Evolutionary conservation across 2,329 filamentous ascomycete genomes (phyloP).

Genomic region (Calonectria pseudoreteaudii): DNA sequence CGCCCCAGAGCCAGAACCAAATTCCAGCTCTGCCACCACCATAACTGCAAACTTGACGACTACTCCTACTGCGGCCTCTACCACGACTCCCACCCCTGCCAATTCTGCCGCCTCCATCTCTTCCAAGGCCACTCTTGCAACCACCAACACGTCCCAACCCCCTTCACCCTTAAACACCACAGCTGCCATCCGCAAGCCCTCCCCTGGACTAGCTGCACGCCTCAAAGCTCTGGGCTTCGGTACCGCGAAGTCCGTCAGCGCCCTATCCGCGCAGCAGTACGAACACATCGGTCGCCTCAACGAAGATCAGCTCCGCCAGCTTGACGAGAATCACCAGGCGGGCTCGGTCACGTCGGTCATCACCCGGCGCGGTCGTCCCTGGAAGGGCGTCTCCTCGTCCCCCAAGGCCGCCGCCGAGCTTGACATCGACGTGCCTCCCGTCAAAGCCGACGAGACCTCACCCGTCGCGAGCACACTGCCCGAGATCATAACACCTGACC

Average conservation of each 20-base stretch:
- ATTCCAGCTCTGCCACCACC: conserved; percentile 34
- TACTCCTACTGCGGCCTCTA: conserved; percentile 33
- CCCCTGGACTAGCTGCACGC: conserved; percentile 73
- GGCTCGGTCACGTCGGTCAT: conserved; percentile 63
- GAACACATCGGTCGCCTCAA: conserved; percentile 75
- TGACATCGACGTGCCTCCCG: conserved; percentile 37
- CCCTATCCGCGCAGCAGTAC: conserved; percentile 41
- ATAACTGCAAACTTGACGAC: conserved; percentile 28
- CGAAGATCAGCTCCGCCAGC: conserved; percentile 75
- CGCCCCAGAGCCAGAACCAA: conserved; percentile 40
- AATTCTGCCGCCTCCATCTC: conserved; percentile 37
- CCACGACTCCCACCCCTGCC: conserved; percentile 26
- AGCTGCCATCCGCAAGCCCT: conserved; percentile 65
- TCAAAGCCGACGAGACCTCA: conserved; percentile 45
- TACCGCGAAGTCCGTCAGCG: conserved; percentile 52
- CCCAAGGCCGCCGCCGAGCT: conserved; percentile 40
- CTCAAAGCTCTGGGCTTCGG: conserved; percentile 74
- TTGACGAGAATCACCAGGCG: conserved; percentile 75
- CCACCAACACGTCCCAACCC: conserved; percentile 38
- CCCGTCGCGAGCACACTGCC: conserved; percentile 54
- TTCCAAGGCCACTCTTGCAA: conserved; percentile 35
- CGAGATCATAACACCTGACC: conserved; percentile 62
- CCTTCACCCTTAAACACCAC: conserved; percentile 41
- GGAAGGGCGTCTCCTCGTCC: conserved; percentile 69
- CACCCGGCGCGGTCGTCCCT: conserved; percentile 76